Evolutionary conservation across 768 basidiomycete genomes (phyloP).

Genomic region (Russula vinacea): DNA sequence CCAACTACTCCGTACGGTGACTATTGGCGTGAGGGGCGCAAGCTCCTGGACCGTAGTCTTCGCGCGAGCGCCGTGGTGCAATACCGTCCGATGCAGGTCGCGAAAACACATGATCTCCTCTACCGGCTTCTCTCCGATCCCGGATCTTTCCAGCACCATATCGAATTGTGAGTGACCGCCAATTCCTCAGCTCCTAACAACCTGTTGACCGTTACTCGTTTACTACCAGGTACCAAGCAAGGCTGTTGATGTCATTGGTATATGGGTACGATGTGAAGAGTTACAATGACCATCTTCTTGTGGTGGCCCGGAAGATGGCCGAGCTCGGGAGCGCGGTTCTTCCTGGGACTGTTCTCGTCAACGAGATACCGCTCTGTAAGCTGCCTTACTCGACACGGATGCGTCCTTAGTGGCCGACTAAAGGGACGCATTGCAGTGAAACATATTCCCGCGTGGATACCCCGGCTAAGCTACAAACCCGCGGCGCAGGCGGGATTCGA

Average conservation of each 20-base stretch:
- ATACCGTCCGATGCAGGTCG: slow-evolving; percentile 21
- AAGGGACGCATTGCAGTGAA: neutral
- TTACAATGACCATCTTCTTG: slow-evolving; percentile 13
- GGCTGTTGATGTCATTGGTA: slow-evolving; percentile 13
- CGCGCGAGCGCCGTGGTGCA: slow-evolving; percentile 8
- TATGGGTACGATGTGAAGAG: slow-evolving; percentile 18
- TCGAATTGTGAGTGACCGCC: slow-evolving; percentile 8
- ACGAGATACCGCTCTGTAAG: slow-evolving; percentile 14
- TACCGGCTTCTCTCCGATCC: slow-evolving; percentile 7
- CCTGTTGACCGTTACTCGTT: neutral
- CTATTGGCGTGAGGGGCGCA: slow-evolving; percentile 16
- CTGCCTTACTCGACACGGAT: too few species aligned
- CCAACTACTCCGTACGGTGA: slow-evolving; percentile 13
- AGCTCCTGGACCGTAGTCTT: slow-evolving; percentile 15
- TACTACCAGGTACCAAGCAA: slow-evolving; percentile 11
- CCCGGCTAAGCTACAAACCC: slow-evolving; percentile 15
- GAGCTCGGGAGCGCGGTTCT: slow-evolving; percentile 15
- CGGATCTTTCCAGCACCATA: slow-evolving; percentile 3
- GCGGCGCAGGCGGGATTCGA: slow-evolving; percentile 8
- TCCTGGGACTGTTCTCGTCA: slow-evolving; percentile 17
- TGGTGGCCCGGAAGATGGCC: slow-evolving; percentile 13
- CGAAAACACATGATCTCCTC: slow-evolving; percentile 12
- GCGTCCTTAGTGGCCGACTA: neutral
- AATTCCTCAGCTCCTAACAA: too few species aligned
- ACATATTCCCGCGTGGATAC: slow-evolving; percentile 18